Evolutionary conservation across 768 basidiomycete species (phyloP).

Genomic region (Mycena olivaceomarginata): DNA sequence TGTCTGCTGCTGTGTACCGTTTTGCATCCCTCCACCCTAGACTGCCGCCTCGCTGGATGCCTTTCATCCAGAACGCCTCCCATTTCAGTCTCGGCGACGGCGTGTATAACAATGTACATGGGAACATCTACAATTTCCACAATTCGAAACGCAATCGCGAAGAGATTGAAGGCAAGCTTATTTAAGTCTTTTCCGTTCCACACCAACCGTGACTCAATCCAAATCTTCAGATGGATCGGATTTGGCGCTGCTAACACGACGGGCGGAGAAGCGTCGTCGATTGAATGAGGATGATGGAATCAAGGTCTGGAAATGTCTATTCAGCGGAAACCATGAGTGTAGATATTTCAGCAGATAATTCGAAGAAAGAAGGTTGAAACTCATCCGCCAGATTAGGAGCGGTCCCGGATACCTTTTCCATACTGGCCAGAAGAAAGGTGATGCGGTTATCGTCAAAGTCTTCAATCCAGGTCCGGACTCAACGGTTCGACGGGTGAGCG

Average conservation of each 20-base stretch:
- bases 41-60: not conserved
- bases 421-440: not conserved
- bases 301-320: not conserved
- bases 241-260: not conserved
- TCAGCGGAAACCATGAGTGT: not conserved
- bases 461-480: not conserved
- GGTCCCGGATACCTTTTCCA: not conserved
- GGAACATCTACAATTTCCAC: not conserved
- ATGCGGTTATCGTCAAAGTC: not conserved
- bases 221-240: too few species aligned
- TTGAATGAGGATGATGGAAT: not conserved
- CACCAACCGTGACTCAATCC: not conserved
- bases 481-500: not conserved
- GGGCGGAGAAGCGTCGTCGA: not conserved
- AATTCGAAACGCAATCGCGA: too few species aligned
- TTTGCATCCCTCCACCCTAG: too few species aligned
- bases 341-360: not conserved
- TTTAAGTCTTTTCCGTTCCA: slow-evolving; percentile 8
- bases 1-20: too few species aligned
- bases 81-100: not conserved
- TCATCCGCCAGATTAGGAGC: not conserved
- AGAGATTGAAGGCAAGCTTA: too few species aligned
- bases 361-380: not conserved
- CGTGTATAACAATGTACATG: not conserved
- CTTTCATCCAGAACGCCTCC: not conserved